Evolutionary conservation across 352 stramenopile genomes (phyloP), one percentile per base, ranked within the genome.

Genomic region (Paralagenidium karlingii): DNA sequence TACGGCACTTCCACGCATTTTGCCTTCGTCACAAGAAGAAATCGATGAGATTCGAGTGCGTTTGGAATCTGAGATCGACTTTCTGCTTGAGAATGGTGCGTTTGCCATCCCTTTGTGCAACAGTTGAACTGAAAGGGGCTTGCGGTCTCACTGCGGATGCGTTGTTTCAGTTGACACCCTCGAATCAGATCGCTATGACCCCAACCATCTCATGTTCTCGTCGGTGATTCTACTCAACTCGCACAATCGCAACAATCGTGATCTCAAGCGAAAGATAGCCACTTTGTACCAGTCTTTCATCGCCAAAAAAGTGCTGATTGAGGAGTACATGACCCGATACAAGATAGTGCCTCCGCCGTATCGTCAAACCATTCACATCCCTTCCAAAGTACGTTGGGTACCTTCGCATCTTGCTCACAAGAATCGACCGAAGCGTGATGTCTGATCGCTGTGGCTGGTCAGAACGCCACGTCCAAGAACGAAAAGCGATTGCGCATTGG

Each of bases 181-280:
- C 9, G 46, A 61, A 3, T 49, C 19, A 2, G 65, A 51, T 3
- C 53, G 67, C 18, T 41, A 83, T 18, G 73, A 86, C 34, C 60
- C 68, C 5, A 70, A 51, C 37, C 73, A 57, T 36, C 51, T 81
- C 3, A 28, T 63, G 7, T 61, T 83, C 16, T 86, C 73, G 5
- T 81, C 67, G 5, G 63, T 32, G 7, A 57, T 82, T 10, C 68
- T 54, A 3, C 47, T 86, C 44, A 75, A 69, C 24, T 43, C 63
- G 1, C 73, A 86, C 55, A 75, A 83, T 40, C 49, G 57, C 45
- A 86, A 81, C 51, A 86, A 83, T 40, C 58, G 68, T 31, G 40
- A 63, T n/a, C 56, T 86, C 24, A 82, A 80, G 31, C 31, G 31
- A 9, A 57, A 60, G 30, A 46, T 83, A 15, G 67, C 52, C 0